A percentile compares a stretch with the other conserved stretches of the same genome.
Evolutionary conservation across 2,329 filamentous ascomycete species (phyloP).

Genomic region (Ophiocordyceps camponoti-saundersi): DNA sequence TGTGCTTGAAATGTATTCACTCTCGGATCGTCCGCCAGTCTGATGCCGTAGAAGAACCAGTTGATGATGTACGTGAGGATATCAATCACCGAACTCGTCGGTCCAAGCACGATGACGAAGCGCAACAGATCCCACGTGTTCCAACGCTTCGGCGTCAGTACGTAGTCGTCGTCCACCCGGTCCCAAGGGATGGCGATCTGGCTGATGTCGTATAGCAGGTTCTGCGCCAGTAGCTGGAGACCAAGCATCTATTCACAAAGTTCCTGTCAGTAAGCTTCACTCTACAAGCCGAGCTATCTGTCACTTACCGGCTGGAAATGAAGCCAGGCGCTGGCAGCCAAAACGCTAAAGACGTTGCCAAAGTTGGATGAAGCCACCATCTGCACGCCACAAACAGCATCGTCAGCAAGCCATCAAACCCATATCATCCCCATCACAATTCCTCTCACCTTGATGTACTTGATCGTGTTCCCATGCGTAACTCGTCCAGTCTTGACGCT

Average conservation of each 20-base stretch:
- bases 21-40: constrained; percentile 2
- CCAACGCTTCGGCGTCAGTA: constrained; percentile 10
- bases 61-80: constrained; percentile 8
- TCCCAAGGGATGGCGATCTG: constrained; percentile 15
- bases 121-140: constrained; percentile 11
- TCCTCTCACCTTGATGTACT: constrained; percentile 9
- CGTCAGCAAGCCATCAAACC: not conserved
- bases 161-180: constrained; percentile 10
- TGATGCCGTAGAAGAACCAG: constrained; percentile 10
- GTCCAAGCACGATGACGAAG: constrained; percentile 10
- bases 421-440: too few species aligned
- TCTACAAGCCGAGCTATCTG: too few species aligned
- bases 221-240: constrained; percentile 11
- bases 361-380: constrained; percentile 15
- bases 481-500: constrained; percentile 9
- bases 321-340: constrained; percentile 11
- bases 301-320: constrained; percentile 8
- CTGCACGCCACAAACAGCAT: not conserved
- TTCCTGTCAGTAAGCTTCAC: not conserved
- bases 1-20: constrained; percentile 9
- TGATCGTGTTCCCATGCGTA: constrained; percentile 13
- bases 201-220: constrained; percentile 12
- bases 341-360: constrained; percentile 13
- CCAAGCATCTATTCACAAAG: constrained; percentile 6
- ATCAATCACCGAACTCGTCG: constrained; percentile 12